These are phyloP conservation scores for Globisporangium camurandrum DNA, from an alignment of 352 stramenopile species.

Conservation along the genomic window DNA sequence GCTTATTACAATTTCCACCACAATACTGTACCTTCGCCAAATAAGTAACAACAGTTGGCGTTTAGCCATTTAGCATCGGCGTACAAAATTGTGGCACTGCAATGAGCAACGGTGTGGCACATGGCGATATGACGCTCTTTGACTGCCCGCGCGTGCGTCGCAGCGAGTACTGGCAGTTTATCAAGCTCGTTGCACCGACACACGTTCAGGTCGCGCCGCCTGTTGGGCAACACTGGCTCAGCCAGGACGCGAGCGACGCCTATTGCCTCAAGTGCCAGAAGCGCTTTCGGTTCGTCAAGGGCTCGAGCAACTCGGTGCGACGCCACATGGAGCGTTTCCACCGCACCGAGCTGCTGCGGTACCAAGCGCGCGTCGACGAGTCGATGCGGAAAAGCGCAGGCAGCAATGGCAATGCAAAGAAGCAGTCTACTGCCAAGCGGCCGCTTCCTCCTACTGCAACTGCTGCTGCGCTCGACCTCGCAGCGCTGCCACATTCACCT, in stretches of 20 bases:
- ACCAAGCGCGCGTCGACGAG: conserved; percentile 17
- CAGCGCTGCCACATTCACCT: background rate
- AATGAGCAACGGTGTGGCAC: conserved; percentile 51
- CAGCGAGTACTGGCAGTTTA: conserved; percentile 58
- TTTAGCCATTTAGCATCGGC: too few species aligned
- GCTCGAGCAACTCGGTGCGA: conserved; percentile 49
- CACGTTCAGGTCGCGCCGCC: conserved; percentile 14
- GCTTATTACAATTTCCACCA: too few species aligned
- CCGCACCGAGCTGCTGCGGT: conserved; percentile 29
- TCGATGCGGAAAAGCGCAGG: background rate
- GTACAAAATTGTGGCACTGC: too few species aligned
- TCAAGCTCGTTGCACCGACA: conserved; percentile 39
- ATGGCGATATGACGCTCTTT: conserved; percentile 45
- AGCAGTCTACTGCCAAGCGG: conserved; percentile 3
- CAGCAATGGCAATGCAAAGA: background rate
- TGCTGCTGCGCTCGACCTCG: background rate
- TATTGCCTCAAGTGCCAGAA: conserved; percentile 40
- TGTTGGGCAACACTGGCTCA: conserved; percentile 41
- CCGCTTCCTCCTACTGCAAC: too few species aligned
- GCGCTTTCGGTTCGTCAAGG: conserved; percentile 47
- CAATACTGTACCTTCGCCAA: too few species aligned
- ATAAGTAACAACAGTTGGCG: too few species aligned
- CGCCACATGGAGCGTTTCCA: conserved; percentile 55
- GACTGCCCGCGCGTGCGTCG: conserved; percentile 47
- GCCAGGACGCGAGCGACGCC: conserved; percentile 40